These are phyloP conservation scores for Panicum hallii DNA, from an alignment of 202 grass and related monocot genomes.

Conservation along the genomic window DNA sequence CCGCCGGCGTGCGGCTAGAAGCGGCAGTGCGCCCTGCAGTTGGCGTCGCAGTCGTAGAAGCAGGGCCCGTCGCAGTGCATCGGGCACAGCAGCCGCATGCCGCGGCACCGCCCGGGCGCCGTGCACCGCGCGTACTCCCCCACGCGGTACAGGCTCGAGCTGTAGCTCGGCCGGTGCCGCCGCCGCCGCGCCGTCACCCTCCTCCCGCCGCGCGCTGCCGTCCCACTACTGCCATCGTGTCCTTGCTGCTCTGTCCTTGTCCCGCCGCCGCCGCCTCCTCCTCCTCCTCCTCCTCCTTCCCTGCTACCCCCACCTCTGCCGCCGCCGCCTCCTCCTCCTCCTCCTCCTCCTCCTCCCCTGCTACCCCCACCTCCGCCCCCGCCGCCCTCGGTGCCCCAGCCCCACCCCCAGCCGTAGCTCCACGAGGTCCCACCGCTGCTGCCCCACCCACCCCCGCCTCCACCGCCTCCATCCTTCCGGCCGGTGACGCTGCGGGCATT, in stretches of 20 bases:
- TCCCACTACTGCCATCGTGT: background rate
- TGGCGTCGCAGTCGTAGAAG: constrained; percentile 88
- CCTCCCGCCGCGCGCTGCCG: background rate
- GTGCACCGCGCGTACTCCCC: constrained; percentile 87
- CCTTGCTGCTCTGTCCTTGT: no score
- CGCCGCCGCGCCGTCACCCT: background rate
- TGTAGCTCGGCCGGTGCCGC: constrained; percentile 63
- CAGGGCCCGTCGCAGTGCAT: constrained; percentile 90
- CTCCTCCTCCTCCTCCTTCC: background rate
- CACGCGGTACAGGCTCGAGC: constrained; percentile 72
- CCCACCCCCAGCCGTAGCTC: constrained; percentile 53
- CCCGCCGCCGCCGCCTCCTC: no score
- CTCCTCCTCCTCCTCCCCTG: background rate
- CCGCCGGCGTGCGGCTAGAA: constrained; percentile 37
- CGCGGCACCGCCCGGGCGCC: constrained; percentile 60
- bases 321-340: background rate
- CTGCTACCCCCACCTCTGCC: background rate
- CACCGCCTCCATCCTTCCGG: constrained; percentile 36
- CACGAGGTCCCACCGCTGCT: constrained; percentile 43
- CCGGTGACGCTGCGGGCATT: constrained; percentile 33
- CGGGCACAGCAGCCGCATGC: constrained; percentile 75
- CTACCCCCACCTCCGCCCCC: background rate
- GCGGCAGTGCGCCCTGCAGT: constrained; percentile 87
- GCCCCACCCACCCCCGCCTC: constrained; percentile 48
- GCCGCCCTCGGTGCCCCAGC: constrained; percentile 44